These are phyloP conservation scores for Penicillium psychrofluorescens DNA, from an alignment of 495 filamentous ascomycete species.

Conservation along the genomic window DNA sequence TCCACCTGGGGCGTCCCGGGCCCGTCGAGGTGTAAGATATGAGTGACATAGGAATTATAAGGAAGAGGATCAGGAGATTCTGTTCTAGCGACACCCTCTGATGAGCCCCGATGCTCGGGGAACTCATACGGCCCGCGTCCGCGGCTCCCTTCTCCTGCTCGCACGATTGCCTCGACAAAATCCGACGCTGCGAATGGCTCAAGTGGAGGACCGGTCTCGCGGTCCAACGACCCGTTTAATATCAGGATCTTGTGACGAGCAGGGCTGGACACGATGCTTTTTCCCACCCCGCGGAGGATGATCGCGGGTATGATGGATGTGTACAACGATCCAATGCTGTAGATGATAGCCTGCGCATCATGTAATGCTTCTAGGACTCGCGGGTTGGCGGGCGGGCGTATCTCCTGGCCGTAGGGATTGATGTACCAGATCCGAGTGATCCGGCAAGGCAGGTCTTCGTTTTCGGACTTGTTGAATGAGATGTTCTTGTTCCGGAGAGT, in stretches of 20 bases:
- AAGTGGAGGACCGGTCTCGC: constrained; percentile 67
- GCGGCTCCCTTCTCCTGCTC: constrained; percentile 48
- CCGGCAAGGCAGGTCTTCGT: constrained; percentile 64
- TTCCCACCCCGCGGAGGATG: constrained; percentile 38
- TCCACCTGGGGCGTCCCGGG: constrained; percentile 65
- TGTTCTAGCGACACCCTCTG: not conserved
- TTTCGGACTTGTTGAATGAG: constrained; percentile 63
- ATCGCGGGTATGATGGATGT: constrained; percentile 67
- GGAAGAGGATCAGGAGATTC: constrained; percentile 15
- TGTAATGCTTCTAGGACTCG: constrained; percentile 63
- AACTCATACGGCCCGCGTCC: constrained; percentile 13
- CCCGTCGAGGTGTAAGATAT: constrained; percentile 76
- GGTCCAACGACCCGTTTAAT: constrained; percentile 72
- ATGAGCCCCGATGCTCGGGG: not conserved
- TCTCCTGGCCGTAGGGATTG: constrained; percentile 91
- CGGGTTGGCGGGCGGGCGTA: constrained; percentile 71
- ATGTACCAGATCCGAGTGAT: constrained; percentile 93
- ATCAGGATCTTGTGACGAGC: constrained; percentile 74
- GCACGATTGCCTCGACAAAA: constrained; percentile 71
- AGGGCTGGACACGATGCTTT: constrained; percentile 28
- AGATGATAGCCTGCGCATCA: constrained; percentile 62
- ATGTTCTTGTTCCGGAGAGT: constrained; percentile 74
- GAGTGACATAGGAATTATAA: constrained; percentile 64
- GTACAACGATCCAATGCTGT: constrained; percentile 86
- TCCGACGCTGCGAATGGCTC: constrained; percentile 61